A percentile compares a stretch with the other conserved stretches of the same genome.
phyloP scores from a whole-genome alignment of 1,284 basidiomycete genomes.

The Neotropicomus parvogracilis region DNA sequence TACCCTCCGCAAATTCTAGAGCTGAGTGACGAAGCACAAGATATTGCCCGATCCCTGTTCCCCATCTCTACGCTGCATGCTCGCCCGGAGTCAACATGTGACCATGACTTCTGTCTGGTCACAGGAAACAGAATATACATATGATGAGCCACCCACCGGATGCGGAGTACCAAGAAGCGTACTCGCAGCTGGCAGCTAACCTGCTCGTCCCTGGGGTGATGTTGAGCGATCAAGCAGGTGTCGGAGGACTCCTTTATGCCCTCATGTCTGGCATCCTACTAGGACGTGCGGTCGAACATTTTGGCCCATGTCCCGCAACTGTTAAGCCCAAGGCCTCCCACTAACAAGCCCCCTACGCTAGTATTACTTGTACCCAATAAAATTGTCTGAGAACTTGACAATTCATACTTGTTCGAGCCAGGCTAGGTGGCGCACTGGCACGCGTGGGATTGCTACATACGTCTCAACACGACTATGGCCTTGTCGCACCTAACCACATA shows the following conservation, averaged over 20 bases:
- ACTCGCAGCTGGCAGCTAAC: neutral
- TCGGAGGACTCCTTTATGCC: neutral
- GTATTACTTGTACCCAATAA: constrained; percentile 1
- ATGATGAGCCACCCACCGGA: constrained; percentile 5
- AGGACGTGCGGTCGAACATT: no score
- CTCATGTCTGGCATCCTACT: no score
- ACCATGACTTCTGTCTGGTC: constrained; percentile 27
- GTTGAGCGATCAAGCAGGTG: neutral
- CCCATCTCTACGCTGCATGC: neutral
- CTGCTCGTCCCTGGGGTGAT: neutral
- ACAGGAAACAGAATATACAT: constrained; percentile 20
- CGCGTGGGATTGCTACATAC: neutral
- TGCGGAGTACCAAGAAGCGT: constrained; percentile 5
- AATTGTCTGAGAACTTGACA: constrained; percentile 12
- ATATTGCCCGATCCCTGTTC: neutral
- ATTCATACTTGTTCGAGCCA: no score
- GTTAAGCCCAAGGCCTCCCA: constrained; percentile 1
- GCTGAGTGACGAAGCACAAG: constrained; percentile 8
- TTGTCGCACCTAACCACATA: constrained; percentile 37
- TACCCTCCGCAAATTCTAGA: constrained; percentile 10
- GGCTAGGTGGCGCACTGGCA: no score
- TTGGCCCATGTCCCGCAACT: constrained; percentile 6
- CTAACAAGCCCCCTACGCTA: neutral
- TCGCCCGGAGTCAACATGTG: constrained; percentile 10
- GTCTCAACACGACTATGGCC: constrained; percentile 24